These are phyloP conservation scores for Chlamydomonas asymmetrica DNA, from an alignment of 139 green algal genomes.

Conservation along the genomic window DNA sequence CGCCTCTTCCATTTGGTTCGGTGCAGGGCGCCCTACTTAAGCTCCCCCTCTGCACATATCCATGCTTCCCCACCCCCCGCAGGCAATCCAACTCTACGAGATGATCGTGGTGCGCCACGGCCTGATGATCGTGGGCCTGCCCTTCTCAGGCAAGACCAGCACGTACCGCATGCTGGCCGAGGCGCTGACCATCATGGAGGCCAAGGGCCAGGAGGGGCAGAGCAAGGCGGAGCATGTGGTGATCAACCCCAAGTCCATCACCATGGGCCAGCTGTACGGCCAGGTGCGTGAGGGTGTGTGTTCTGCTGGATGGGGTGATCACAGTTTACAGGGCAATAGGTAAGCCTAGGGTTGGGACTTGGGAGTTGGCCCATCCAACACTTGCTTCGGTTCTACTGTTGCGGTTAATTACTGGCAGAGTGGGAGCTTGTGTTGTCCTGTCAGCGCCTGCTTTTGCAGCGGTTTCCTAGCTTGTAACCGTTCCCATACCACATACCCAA, in stretches of 20 bases:
- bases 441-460: no score
- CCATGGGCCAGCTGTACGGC: constrained; percentile 86
- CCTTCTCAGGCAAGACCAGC: constrained; percentile 65
- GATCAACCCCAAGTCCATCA: constrained; percentile 85
- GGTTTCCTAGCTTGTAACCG: no score
- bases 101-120: constrained; percentile 88
- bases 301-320: constrained; percentile 25
- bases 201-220: constrained; percentile 51
- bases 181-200: constrained; percentile 58
- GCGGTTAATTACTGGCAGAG: no score
- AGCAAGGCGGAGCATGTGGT: constrained; percentile 44
- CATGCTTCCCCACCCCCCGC: constrained; percentile 23
- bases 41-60: constrained; percentile 7
- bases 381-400: no score
- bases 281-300: constrained; percentile 19
- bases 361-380: no score
- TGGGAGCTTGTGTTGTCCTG: no score
- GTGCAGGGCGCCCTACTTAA: no score
- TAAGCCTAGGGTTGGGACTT: no score
- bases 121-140: constrained; percentile 81
- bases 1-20: no score
- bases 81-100: constrained; percentile 86
- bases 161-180: constrained; percentile 56
- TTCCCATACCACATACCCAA: no score
- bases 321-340: no score